A percentile compares a stretch with the other conserved stretches of the same genome.
These are phyloP conservation scores for Colletotrichum horii DNA, from an alignment of 2,329 filamentous ascomycete genomes.

Conservation along the genomic window DNA sequence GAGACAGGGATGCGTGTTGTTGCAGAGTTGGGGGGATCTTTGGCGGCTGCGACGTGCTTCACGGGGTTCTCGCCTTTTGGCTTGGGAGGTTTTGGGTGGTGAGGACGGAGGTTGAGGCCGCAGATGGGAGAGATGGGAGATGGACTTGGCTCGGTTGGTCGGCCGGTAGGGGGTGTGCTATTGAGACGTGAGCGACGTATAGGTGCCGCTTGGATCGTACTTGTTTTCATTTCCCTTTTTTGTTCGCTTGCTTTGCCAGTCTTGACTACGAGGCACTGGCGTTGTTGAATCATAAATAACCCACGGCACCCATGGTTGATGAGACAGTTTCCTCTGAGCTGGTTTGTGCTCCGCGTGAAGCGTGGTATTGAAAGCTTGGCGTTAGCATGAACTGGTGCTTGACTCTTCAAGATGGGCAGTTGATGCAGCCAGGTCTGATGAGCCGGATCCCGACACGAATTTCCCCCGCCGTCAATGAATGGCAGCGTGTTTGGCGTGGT, in stretches of 20 bases:
- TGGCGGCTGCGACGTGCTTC: neutral
- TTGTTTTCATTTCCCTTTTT: neutral
- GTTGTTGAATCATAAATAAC: neutral
- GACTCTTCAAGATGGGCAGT: neutral
- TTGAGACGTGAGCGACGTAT: conserved; percentile 11
- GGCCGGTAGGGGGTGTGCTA: neutral
- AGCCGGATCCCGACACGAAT: neutral
- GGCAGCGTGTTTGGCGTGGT: neutral
- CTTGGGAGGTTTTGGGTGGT: neutral
- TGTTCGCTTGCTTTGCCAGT: neutral
- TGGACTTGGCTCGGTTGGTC: neutral
- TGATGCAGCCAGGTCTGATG: neutral
- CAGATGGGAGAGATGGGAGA: neutral
- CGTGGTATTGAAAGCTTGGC: neutral
- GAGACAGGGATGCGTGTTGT: neutral
- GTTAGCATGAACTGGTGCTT: neutral
- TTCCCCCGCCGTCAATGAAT: neutral
- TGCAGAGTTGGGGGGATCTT: conserved; percentile 2
- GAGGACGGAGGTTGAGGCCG: neutral
- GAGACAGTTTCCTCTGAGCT: neutral
- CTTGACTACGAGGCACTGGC: too few relatives aligned
- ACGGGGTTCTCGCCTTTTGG: neutral
- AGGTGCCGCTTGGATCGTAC: neutral
- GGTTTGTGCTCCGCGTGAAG: neutral
- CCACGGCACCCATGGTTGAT: neutral